Evolutionary conservation across 2,329 filamentous ascomycete genomes (phyloP).

Genomic region (Diaporthe amygdali): DNA sequence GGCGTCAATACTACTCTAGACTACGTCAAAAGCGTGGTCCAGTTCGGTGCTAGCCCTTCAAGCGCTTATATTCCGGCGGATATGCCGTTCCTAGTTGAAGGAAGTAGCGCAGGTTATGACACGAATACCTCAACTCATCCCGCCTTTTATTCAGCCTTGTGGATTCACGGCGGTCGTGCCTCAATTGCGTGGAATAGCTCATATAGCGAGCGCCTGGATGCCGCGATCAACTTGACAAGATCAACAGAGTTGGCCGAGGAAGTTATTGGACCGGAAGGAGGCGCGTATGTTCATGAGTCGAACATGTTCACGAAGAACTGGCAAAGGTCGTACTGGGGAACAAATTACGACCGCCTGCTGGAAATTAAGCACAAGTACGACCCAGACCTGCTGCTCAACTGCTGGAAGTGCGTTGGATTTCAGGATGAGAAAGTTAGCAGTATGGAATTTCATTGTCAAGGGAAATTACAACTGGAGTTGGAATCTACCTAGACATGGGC

Average conservation of each 20-base stretch:
- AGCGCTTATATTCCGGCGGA: background rate
- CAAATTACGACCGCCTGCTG: background rate
- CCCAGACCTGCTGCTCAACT: background rate
- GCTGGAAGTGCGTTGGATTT: conserved; percentile 12
- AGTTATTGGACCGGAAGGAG: background rate
- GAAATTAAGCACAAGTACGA: conserved; percentile 1
- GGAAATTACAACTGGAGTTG: background rate
- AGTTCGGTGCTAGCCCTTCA: background rate
- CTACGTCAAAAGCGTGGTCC: background rate
- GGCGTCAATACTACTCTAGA: background rate
- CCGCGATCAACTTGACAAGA: background rate
- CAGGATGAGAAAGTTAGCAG: background rate
- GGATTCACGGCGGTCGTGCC: background rate
- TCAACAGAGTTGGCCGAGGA: background rate
- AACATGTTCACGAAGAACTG: background rate
- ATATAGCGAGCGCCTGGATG: background rate
- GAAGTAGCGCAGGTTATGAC: background rate
- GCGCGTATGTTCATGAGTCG: conserved; percentile 4
- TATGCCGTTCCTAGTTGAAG: background rate
- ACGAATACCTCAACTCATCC: background rate
- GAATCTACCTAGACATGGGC: background rate
- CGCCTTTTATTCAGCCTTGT: background rate
- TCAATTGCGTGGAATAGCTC: conserved; percentile 6
- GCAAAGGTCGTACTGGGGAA: background rate
- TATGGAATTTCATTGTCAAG: background rate